phyloP scores from a whole-genome alignment of 2,329 filamentous ascomycete species.

The Diaporthe velutina region DNA sequence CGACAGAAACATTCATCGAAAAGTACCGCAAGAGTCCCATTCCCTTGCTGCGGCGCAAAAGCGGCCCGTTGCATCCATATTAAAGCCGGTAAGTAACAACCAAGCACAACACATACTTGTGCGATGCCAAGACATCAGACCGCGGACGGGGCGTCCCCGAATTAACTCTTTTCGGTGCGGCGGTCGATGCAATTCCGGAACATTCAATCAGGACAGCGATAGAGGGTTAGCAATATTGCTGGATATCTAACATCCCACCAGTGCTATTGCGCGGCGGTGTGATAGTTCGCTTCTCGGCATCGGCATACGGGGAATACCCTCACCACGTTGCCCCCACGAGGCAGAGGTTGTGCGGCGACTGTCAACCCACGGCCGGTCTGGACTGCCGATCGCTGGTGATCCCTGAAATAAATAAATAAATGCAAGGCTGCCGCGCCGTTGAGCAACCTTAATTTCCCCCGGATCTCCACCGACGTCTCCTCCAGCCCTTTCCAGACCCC shows the following conservation, averaged over 20 bases:
- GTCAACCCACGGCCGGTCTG: not conserved
- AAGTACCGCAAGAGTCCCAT: not conserved
- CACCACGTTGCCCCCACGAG: not conserved
- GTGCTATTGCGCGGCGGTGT: not conserved
- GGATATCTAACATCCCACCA: not conserved
- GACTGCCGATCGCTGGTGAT: not conserved
- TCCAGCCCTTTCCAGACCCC: not conserved
- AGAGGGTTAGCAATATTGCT: not conserved
- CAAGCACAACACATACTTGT: not conserved
- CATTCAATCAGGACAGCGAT: not conserved
- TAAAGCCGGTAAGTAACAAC: not conserved
- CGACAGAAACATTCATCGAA: not conserved
- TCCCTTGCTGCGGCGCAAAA: not conserved
- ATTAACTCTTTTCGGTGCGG: slow-evolving; percentile 5
- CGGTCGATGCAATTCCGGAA: slow-evolving; percentile 23
- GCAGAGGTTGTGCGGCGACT: not conserved
- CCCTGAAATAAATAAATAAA: not conserved
- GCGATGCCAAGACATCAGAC: slow-evolving; percentile 14
- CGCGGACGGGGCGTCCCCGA: slow-evolving; percentile 15
- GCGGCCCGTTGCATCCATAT: slow-evolving; percentile 15
- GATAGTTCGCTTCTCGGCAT: not conserved
- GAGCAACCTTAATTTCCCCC: fast-evolving
- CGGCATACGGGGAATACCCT: not conserved
- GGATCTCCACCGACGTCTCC: not conserved
- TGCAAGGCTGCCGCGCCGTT: not conserved